Conservation (phyloP, 2,329 filamentous ascomycete species). For the Aspergillus neoniger region DNA sequence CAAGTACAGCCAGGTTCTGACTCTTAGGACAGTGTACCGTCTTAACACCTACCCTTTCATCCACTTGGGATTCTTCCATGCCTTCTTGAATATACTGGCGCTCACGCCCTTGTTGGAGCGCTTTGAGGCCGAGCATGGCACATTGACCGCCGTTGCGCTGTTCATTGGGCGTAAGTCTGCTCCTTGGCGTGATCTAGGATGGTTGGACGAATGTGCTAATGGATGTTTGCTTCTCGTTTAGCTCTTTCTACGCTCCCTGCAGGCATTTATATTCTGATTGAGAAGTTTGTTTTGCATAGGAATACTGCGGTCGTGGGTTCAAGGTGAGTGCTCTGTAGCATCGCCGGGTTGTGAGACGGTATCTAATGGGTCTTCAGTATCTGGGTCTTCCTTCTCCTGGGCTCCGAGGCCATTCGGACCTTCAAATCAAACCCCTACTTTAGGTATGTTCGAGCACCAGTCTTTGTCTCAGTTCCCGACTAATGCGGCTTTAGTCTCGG, state of each 20-base stretch:
- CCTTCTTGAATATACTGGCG: conserved; percentile 75
- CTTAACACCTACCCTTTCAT: conserved; percentile 90
- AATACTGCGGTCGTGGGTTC: conserved; percentile 79
- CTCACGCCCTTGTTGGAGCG: conserved; percentile 86
- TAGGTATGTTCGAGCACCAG: conserved; percentile 45
- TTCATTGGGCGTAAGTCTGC: conserved; percentile 82
- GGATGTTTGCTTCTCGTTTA: conserved; percentile 35
- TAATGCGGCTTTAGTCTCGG: conserved; percentile 49
- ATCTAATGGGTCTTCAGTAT: conserved; percentile 57
- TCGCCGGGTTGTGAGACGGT: not conserved
- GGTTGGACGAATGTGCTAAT: conserved; percentile 20
- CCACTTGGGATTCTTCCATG: conserved; percentile 78
- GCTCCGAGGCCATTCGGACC: conserved; percentile 81
- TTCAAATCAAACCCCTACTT: conserved; percentile 80
- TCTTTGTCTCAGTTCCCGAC: conserved; percentile 1
- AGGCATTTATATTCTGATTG: conserved; percentile 74
- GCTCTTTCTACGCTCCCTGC: conserved; percentile 81
- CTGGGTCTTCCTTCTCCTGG: conserved; percentile 88
- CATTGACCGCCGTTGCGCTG: conserved; percentile 79
- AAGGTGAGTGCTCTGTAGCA: conserved; percentile 59
- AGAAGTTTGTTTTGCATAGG: conserved; percentile 68
- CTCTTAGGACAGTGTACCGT: conserved; percentile 72
- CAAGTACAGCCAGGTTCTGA: conserved; percentile 3
- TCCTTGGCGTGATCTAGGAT: not conserved
- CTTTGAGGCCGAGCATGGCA: conserved; percentile 91